These are phyloP conservation scores for Xenoacremonium recifei DNA, from an alignment of 2,329 filamentous ascomycete species.

Conservation along the genomic window DNA sequence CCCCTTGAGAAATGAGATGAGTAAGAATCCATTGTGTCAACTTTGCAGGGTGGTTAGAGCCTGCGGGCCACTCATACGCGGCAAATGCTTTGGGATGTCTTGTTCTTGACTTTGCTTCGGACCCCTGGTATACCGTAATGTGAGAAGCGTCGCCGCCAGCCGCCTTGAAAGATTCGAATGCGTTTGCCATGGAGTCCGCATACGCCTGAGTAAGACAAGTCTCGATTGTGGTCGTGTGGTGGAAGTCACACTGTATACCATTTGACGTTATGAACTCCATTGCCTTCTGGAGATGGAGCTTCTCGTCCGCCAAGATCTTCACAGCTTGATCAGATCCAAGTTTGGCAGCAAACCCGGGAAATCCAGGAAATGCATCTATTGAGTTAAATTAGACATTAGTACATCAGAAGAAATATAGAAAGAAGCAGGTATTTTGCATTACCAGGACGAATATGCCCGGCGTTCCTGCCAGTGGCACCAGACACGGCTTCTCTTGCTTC, in stretches of 20 bases:
- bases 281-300: conserved; percentile 26
- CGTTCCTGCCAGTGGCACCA: conserved; percentile 42
- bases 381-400: too few relatives aligned
- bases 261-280: conserved; percentile 40
- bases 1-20: conserved; percentile 36
- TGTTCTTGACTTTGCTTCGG: conserved; percentile 26
- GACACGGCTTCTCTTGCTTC: conserved; percentile 44
- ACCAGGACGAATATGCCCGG: conserved; percentile 44
- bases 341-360: conserved; percentile 13
- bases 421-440: too few relatives aligned
- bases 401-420: too few relatives aligned
- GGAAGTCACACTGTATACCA: conserved; percentile 43
- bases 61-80: conserved; percentile 52
- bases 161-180: conserved; percentile 18
- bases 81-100: conserved; percentile 36
- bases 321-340: conserved; percentile 8
- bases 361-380: conserved; percentile 49
- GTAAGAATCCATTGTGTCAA: conserved; percentile 46
- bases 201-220: conserved; percentile 47
- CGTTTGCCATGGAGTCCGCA: conserved; percentile 36
- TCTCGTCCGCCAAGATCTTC: conserved; percentile 3
- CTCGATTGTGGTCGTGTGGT: conserved; percentile 45
- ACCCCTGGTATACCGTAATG: conserved; percentile 1
- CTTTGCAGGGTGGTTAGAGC: conserved; percentile 48
- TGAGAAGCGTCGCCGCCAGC: conserved; percentile 6